Percentiles rank a stretch among this genome's conserved stretches.
phyloP scores from a whole-genome alignment of 2,329 filamentous ascomycete species.

The Drechslerella stenobrocha region DNA sequence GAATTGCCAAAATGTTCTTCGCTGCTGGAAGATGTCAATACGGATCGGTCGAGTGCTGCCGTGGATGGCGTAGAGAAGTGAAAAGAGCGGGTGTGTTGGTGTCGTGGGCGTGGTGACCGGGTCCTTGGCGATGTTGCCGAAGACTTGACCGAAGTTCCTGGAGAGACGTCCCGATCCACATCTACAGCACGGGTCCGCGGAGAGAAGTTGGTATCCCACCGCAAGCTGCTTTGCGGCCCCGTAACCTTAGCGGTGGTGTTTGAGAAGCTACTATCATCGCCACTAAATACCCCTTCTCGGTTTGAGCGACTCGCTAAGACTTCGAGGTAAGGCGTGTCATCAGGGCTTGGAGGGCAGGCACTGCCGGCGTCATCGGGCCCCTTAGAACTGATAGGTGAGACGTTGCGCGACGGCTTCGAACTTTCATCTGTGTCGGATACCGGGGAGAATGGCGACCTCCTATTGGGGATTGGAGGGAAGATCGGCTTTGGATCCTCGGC shows the following conservation, averaged over 20 bases:
- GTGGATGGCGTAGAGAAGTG: slow-evolving; percentile 24
- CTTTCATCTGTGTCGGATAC: slow-evolving; percentile 36
- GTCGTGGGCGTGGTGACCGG: slow-evolving; percentile 34
- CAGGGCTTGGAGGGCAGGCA: slow-evolving; percentile 50
- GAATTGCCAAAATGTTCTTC: slow-evolving; percentile 52
- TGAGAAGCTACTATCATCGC: slow-evolving; percentile 48
- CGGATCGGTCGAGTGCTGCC: slow-evolving; percentile 24
- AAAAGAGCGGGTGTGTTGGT: slow-evolving; percentile 43
- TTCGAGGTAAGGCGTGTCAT: slow-evolving; percentile 49
- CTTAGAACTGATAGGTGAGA: slow-evolving; percentile 47
- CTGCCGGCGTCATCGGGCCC: slow-evolving; percentile 34
- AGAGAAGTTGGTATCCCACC: slow-evolving; percentile 27
- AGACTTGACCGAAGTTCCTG: slow-evolving; percentile 48
- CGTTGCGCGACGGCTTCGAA: slow-evolving; percentile 25
- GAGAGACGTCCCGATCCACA: slow-evolving; percentile 48
- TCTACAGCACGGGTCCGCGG: slow-evolving; percentile 38
- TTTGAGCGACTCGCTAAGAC: slow-evolving; percentile 40
- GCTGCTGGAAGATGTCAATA: slow-evolving; percentile 51
- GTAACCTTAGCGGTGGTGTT: slow-evolving; percentile 49
- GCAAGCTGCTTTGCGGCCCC: slow-evolving; percentile 26
- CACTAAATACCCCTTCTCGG: slow-evolving; percentile 47
- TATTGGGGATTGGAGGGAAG: slow-evolving; percentile 32
- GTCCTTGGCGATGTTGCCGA: slow-evolving; percentile 34
- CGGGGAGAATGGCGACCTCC: slow-evolving; percentile 28
- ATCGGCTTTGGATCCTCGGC: slow-evolving; percentile 38